Base-by-base conservation (phyloP, 106 monocot species). In the Alisma plantagoaquatica region DNA sequence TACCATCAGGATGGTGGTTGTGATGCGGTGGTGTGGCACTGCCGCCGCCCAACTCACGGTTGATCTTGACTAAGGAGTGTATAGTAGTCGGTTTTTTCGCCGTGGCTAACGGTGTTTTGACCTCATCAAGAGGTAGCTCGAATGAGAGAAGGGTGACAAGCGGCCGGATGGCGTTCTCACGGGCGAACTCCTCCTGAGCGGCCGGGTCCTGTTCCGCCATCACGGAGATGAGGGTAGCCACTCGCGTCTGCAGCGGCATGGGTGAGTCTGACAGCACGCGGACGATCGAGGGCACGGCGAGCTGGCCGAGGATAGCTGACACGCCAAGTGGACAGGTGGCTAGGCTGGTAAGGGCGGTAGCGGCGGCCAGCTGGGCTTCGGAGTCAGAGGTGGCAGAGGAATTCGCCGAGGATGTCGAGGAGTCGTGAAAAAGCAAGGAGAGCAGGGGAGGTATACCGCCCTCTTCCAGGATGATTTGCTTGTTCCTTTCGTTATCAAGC, bases 81-180 rank as follows among this genome's bases (percentile, higher is more conserved):
- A 76, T 69, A 41, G 56, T 76, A 17, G 62, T 59, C 23, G 66
- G 42, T 20, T 49, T 63, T 47, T 58, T 76, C n/a, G 50, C 3
- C 10, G 48, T 11, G 3, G 30, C 46, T 3, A 45, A 45, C 22
- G 61, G 33, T n/a, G n/a, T n/a, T n/a, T n/a, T n/a, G n/a, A n/a
- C n/a, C 4, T 76, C 73, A 9, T 73, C 76, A 2, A 82, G 23
- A 25, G 45, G 76, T 11, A 76, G 54, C 17, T 73, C 73, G 6
- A 73, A 62, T 2, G 69, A 68, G 26, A 82, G 65, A 19, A 73
- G 52, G 17, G 76, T 73, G 44, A 82, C 65, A 6, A 82, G 65
- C 4, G 82, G 82, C 0, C 76, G 64, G 22, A 82, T 53, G 53
- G 57, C 76, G 22, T 77, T 82, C 65, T 76, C 82, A 28, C 68